Base-by-base conservation (phyloP, 2,329 filamentous ascomycete species). In the Xylariaceae sp. region DNA sequence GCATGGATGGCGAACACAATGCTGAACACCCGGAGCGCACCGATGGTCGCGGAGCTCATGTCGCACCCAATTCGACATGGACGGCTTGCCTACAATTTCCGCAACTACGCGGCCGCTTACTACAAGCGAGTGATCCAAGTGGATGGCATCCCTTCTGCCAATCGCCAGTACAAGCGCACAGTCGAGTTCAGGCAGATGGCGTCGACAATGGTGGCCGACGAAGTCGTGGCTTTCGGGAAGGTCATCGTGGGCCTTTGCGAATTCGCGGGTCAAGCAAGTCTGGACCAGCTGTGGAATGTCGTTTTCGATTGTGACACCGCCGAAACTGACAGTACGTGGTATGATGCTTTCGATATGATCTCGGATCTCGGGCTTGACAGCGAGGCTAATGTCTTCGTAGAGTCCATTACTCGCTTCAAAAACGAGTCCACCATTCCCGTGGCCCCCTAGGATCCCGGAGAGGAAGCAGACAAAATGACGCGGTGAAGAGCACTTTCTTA, bases 171-270 rank as follows among this genome's bases (percentile, higher is more conserved):
- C 2, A 67, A 65, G 47, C 61, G 67, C 0, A 70, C 67, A 0
- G 48, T 70, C 13, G 67, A 70, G 56, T 69, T 69, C 15, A 60
- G 68, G 4, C 67, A 69, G 18, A 39, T 62, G 23, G 59, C 64
- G 0, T 61, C 64, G 0, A 68, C 67, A 1, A 44, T 67, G 17
- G 51, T 67, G 2, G 9, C 65, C 0, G 65, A 67, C 1, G 62
- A 66, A 37, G 58, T 69, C 1, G 51, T 69, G 0, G 67, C 64
- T 1, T 53, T 58, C 4, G 64, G 56, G 0, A 56, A 56, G 17
- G 17, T 63, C 2, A 13, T 60, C 2, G 45, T 58, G 1, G 48
- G 64, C 4, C 53, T 66, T 0, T 66, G 64, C 13, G 53, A 64
- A 35, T 61, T 54, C 6, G 64, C 64, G 1, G 35, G 11, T 35